Evolutionary conservation across 2,329 filamentous ascomycete genomes (phyloP), one percentile per base, ranked within the genome.

Genomic region (Cladosporium sp.): DNA sequence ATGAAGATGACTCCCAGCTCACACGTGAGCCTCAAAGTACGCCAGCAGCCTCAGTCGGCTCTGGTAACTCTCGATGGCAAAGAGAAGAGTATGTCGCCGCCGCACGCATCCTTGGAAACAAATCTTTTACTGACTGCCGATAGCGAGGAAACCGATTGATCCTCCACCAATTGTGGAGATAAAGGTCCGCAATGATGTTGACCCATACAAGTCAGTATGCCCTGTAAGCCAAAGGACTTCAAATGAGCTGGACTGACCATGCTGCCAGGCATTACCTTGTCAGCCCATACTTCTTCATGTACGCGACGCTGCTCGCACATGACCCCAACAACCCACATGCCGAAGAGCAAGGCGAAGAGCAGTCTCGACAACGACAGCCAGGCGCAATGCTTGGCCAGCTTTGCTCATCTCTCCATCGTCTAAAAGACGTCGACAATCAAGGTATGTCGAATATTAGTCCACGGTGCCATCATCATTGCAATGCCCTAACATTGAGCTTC

Each of bases 111-210:
- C 18, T 33, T 33, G 33, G 26, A 49, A 49, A 33, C 28, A 35
- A 58, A 49, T 52, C 28, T 31, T 37, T 63, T 37, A 61, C 64
- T 66, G 60, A 69, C 35, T 46, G 49, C 59, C 57, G 33, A 57
- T 50, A 91, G 90, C 91, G 74, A 89, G 92, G 70, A 96, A 96
- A 78, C 91, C 92, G 8, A 87, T 97, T 73, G 92, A 97, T 76
- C 92, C 93, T 61, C 92, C 92, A 14, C 92, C 92, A 50, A 91
- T 96, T 71, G 82, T 96, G 55, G 88, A 94, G 79, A 83, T 96
- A 56, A 78, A 79, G 77, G 85, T 88, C 65, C 59, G 86, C 87
- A 74, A 82, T 84, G 21, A 78, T 55, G 49, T 65, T n/a, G 65
- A 67, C 56, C 53, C 62, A 35, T 55, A 31, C 56, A 65, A 63